phyloP scores from a whole-genome alignment of 2,329 filamentous ascomycete species.

The Mycosphaerella arachidis region DNA sequence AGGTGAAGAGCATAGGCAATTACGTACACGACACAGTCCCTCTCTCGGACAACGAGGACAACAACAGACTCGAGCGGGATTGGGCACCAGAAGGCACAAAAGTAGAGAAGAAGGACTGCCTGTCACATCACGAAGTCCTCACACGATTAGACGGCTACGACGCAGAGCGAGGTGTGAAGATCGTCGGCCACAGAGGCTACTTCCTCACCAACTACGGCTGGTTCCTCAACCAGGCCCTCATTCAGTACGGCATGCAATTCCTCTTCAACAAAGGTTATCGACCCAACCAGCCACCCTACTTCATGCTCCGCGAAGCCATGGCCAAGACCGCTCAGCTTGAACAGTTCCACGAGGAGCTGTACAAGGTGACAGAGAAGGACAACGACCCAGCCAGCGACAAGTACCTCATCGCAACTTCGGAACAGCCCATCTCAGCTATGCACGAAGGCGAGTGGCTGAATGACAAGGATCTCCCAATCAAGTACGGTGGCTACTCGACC shows the following conservation, averaged over 20 bases:
- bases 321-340: constrained; percentile 96
- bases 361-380: constrained; percentile 84
- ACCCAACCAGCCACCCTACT: constrained; percentile 70
- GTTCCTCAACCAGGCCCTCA: constrained; percentile 84
- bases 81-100: constrained; percentile 75
- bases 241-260: constrained; percentile 93
- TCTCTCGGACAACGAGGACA: constrained; percentile 74
- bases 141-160: constrained; percentile 86
- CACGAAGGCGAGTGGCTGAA: constrained; percentile 93
- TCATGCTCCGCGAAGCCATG: constrained; percentile 96
- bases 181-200: constrained; percentile 92
- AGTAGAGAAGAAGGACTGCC: constrained; percentile 68
- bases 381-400: constrained; percentile 81
- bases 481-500: constrained; percentile 82
- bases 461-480: constrained; percentile 79
- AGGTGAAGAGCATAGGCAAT: constrained; percentile 82
- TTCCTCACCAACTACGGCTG: constrained; percentile 87
- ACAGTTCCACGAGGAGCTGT: constrained; percentile 95
- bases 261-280: constrained; percentile 65
- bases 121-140: constrained; percentile 94
- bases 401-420: constrained; percentile 75
- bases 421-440: constrained; percentile 83
- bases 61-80: constrained; percentile 70
- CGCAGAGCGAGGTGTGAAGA: constrained; percentile 84
- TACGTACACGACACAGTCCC: constrained; percentile 86